Base-by-base conservation (phyloP, 371 early-diverging fungal genomes). In the Mortierella sp. region DNA sequence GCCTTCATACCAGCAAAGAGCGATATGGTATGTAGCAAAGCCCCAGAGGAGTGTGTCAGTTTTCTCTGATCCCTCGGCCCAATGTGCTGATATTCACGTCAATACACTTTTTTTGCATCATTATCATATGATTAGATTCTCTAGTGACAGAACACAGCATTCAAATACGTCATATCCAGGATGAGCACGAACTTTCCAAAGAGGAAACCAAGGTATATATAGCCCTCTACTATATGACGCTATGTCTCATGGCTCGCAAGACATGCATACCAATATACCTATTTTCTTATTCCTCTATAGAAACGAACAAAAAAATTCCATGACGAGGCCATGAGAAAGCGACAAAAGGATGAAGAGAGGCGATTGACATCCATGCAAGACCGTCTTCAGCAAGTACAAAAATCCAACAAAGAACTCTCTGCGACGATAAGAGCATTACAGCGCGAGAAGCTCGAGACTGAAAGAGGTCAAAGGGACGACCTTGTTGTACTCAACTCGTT, bases 171-270 rank as follows among this genome's bases (percentile, higher is more conserved):
- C 60, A 42, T 9, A 15, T 61, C 35, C 35, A 40, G 13, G 60
- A 59, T 1, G 60, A 67, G 3, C 37, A 67, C n/a, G 29, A 49
- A 19, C 51, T 26, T 31, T 59, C 58, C 9, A 57, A 26, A 10
- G 51, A 37, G 26, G 67, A 58, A 17, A 49, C 60, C n/a, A 67
- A 59, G 67, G 67, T 67, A 65, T 23, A 32, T 23, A 8, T 1
- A 26, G 10, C 6, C 22, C 47, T n/a, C 22, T 10, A 1, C 1
- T 22, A 19, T 47, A 19, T 47, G 47, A 10, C 47, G 47, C 15
- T 47, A 15, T 47, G 47, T 47, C 19, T 47, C 10, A 19, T 15
- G 13, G 13, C 40, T 37, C 40, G 40, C 13, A 13, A 37, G 40
- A 37, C 40, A 10, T 37, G 2, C 40, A 37, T 47, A 47, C 19